phyloP scores from a whole-genome alignment of 23 red algal genomes.

The Gracilaria gracilis region DNA sequence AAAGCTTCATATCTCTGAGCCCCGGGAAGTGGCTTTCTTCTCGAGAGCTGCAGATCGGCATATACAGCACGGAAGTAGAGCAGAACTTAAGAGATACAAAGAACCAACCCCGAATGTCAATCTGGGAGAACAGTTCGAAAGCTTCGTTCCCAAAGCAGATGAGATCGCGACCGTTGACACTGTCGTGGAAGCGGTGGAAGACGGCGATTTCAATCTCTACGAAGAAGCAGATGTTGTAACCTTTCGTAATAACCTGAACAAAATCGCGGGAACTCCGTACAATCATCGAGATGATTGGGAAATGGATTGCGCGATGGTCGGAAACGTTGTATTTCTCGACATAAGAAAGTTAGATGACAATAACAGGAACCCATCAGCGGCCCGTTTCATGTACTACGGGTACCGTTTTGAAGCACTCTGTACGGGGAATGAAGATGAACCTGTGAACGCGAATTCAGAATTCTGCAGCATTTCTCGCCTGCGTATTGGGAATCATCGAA shows the following conservation, averaged over 20 bases:
- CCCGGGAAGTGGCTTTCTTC: constrained; percentile 66
- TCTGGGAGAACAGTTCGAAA: constrained; percentile 47
- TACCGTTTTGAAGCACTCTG: constrained; percentile 90
- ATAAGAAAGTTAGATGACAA: constrained; percentile 50
- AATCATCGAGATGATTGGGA: constrained; percentile 73
- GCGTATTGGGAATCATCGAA: constrained; percentile 74
- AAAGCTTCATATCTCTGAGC: constrained; percentile 55
- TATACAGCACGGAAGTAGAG: constrained; percentile 45
- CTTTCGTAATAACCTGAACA: constrained; percentile 95
- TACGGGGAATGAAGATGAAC: constrained; percentile 43
- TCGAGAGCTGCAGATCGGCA: constrained; percentile 42
- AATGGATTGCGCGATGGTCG: constrained; percentile 69
- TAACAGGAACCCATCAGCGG: background rate
- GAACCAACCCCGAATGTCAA: constrained; percentile 29
- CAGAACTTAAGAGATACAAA: constrained; percentile 41
- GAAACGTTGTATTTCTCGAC: constrained; percentile 72
- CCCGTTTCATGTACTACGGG: constrained; percentile 72
- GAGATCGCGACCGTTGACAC: constrained; percentile 47
- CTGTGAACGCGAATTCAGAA: constrained; percentile 88
- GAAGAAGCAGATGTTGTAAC: constrained; percentile 76
- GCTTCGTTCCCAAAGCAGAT: constrained; percentile 62
- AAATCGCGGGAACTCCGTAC: constrained; percentile 82
- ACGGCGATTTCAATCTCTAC: background rate
- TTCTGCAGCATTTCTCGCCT: constrained; percentile 75
- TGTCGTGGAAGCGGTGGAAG: constrained; percentile 47